Conservation (phyloP, 345 rosid species). For the Pistacia integerrima region DNA sequence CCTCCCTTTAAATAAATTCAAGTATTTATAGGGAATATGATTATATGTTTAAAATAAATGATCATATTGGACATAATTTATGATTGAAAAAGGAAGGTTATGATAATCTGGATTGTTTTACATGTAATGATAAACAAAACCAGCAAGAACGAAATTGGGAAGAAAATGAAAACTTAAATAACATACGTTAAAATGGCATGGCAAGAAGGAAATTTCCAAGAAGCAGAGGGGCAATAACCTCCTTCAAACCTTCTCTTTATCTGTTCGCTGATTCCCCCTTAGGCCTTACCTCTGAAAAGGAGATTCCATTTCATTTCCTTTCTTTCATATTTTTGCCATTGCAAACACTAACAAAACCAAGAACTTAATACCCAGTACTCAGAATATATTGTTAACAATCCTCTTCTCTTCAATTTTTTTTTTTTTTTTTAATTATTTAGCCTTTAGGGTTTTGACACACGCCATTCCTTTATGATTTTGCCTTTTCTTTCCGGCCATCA, state of each 20-base stretch:
- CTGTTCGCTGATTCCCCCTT: not conserved
- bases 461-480: constrained; percentile 36
- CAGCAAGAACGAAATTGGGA: no score
- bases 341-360: not conserved
- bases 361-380: not conserved
- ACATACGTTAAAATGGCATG: not conserved
- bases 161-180: no score
- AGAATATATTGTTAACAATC: not conserved
- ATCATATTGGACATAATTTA: no score
- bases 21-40: no score
- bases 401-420: not conserved
- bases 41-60: no score
- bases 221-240: constrained; percentile 21
- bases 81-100: no score
- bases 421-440: not conserved
- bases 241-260: not conserved
- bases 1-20: no score
- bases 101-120: no score
- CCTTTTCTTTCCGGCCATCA: constrained; percentile 6
- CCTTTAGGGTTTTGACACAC: constrained; percentile 15
- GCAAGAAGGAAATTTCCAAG: constrained; percentile 19
- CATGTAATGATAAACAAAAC: no score
- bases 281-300: not conserved
- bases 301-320: not conserved
- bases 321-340: not conserved